Conservation (phyloP, 106 monocot species). For the Apostasia shenzhenica region DNA sequence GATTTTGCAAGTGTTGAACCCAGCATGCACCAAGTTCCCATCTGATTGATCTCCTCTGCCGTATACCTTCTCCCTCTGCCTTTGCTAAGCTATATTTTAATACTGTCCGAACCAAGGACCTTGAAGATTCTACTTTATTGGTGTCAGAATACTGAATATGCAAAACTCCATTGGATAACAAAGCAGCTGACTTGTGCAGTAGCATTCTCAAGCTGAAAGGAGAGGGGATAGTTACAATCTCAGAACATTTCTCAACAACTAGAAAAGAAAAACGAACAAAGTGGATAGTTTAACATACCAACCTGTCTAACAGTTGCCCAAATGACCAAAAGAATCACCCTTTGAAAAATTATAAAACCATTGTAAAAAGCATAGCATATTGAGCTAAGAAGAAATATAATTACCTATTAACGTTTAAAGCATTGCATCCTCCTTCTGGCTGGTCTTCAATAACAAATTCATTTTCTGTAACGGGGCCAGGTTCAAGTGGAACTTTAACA, state of each 20-base stretch:
- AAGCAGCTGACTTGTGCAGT: slow-evolving; percentile 44
- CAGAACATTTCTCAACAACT: not conserved
- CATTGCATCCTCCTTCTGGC: slow-evolving; percentile 82
- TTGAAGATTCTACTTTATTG: slow-evolving; percentile 32
- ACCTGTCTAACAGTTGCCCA: not conserved
- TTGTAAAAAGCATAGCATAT: not conserved
- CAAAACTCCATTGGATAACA: slow-evolving; percentile 16
- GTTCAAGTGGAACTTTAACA: slow-evolving; percentile 62
- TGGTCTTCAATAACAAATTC: slow-evolving; percentile 76
- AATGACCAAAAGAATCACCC: not conserved
- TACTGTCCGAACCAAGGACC: slow-evolving; percentile 30
- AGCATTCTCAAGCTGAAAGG: slow-evolving; percentile 75
- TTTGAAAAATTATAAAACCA: not conserved
- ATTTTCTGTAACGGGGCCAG: slow-evolving; percentile 16
- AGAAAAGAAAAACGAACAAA: not conserved
- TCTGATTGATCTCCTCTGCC: slow-evolving; percentile 42
- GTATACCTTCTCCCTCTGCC: slow-evolving; percentile 38
- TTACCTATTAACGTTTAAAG: slow-evolving; percentile 87
- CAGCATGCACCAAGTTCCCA: slow-evolving; percentile 99
- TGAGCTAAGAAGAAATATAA: not conserved
- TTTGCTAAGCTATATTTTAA: slow-evolving; percentile 46
- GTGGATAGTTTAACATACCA: not conserved
- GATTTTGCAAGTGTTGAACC: slow-evolving; percentile 84
- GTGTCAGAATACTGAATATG: slow-evolving; percentile 18
- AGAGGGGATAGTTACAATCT: slow-evolving; percentile 6